These are phyloP conservation scores for Cryphonectria radicalis DNA, from an alignment of 2,329 filamentous ascomycete genomes.

Conservation along the genomic window DNA sequence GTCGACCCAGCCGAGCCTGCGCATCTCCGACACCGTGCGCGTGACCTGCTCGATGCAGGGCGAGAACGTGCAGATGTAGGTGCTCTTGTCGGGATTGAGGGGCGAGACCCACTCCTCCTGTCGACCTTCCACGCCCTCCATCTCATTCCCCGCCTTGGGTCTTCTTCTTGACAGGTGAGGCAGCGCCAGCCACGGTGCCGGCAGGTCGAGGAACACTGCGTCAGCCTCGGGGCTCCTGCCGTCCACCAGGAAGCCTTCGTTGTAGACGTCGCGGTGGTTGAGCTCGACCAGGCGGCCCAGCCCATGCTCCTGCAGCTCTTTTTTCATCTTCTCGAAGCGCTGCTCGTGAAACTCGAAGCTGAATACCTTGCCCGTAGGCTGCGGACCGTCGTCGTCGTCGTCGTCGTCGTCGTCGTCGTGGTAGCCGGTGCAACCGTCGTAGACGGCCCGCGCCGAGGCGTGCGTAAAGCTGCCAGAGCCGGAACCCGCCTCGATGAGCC, in stretches of 20 bases:
- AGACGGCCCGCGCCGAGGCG: conserved; percentile 75
- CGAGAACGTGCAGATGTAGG: conserved; percentile 90
- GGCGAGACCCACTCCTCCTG: conserved; percentile 55
- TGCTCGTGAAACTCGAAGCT: conserved; percentile 83
- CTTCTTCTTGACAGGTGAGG: conserved; percentile 69
- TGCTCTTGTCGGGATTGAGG: conserved; percentile 72
- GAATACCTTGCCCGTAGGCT: conserved; percentile 70
- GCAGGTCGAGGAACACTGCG: conserved; percentile 78
- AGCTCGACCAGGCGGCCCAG: conserved; percentile 70
- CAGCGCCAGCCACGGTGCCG: conserved; percentile 79
- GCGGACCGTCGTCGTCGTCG: conserved; percentile 39
- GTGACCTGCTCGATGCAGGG: conserved; percentile 97
- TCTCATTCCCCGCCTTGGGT: conserved; percentile 37
- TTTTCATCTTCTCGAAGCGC: conserved; percentile 68
- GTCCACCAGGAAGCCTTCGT: conserved; percentile 70
- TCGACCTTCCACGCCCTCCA: conserved; percentile 31
- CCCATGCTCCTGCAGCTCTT: conserved; percentile 71
- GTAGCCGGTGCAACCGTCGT: conserved; percentile 61
- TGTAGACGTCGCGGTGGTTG: conserved; percentile 80
- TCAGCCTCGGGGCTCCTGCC: conserved; percentile 66
- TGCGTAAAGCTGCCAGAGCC: conserved; percentile 86
- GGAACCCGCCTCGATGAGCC: conserved; percentile 79
- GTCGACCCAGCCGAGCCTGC: conserved; percentile 83
- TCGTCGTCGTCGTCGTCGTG: too few relatives aligned
- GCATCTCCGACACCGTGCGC: conserved; percentile 79